Percentiles rank a stretch among this genome's conserved stretches.
phyloP scores from a whole-genome alignment of 176 grass and related monocot genomes.

The Oryza glaberrima region DNA sequence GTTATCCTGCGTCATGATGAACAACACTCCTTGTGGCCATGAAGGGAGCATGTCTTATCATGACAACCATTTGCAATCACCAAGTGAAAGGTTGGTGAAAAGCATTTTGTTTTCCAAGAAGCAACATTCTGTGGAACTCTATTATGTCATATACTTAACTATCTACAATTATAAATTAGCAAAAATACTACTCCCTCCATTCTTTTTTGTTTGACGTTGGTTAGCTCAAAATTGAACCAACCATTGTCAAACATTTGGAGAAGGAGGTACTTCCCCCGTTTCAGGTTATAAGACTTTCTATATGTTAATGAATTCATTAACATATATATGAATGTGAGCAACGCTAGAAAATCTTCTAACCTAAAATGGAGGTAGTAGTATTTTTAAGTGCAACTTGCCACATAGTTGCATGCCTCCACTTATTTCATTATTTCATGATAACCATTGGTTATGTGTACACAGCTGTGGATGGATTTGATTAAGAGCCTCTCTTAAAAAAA shows the following conservation, averaged over 20 bases:
- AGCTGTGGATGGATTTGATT: too few relatives aligned
- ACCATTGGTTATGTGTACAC: neutral
- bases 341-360: too few relatives aligned
- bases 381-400: neutral
- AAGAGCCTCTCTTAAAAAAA: neutral
- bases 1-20: neutral
- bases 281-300: too few relatives aligned
- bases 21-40: neutral
- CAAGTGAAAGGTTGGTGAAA: constrained; percentile 1
- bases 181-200: too few relatives aligned
- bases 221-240: too few relatives aligned
- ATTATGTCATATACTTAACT: neutral
- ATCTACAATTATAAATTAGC: neutral
- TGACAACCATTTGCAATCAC: neutral
- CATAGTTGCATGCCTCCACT: neutral
- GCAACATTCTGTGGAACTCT: neutral
- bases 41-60: too few relatives aligned
- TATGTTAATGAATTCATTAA: too few relatives aligned
- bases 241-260: too few relatives aligned
- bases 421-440: neutral
- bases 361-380: neutral
- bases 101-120: neutral
- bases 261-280: too few relatives aligned
- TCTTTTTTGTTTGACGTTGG: too few relatives aligned
- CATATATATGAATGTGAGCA: too few relatives aligned